Evolutionary conservation across 257 asterid species (phyloP).

Genomic region (Nemophila menziesii): DNA sequence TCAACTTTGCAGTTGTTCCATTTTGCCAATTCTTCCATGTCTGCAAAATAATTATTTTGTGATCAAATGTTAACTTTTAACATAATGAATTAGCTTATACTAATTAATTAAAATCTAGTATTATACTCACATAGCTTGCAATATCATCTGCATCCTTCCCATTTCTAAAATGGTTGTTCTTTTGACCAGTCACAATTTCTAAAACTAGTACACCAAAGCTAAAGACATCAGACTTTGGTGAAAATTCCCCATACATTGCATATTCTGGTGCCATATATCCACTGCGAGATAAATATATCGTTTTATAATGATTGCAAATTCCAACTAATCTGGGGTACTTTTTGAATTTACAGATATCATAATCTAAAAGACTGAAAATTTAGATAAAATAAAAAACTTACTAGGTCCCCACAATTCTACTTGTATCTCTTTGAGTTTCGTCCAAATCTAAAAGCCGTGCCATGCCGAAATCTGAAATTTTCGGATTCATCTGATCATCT

Average conservation of each 20-base stretch:
- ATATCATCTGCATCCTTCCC: slow-evolving; percentile 17
- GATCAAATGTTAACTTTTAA: not conserved
- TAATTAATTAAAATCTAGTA: not conserved
- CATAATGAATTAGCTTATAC: not conserved
- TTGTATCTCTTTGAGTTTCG: slow-evolving; percentile 29
- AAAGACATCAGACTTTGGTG: slow-evolving; percentile 36
- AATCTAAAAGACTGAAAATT: no score
- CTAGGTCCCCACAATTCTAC: slow-evolving; percentile 38
- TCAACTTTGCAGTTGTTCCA: slow-evolving; percentile 9
- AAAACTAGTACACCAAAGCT: slow-evolving; percentile 39
- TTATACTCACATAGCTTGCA: slow-evolving; percentile 23
- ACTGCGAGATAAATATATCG: slow-evolving; percentile 10
- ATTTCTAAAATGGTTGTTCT: slow-evolving; percentile 5
- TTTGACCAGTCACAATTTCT: slow-evolving; percentile 33
- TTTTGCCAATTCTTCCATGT: slow-evolving; percentile 18
- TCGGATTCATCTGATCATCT: slow-evolving; percentile 35
- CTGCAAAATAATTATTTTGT: not conserved
- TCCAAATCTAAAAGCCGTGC: slow-evolving; percentile 28
- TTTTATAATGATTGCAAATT: not conserved
- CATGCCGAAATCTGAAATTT: slow-evolving; percentile 51
- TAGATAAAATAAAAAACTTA: slow-evolving; percentile 12
- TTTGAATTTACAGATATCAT: no score
- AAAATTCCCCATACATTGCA: slow-evolving; percentile 23
- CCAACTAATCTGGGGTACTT: no score
- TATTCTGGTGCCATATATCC: slow-evolving; percentile 48